phyloP scores from a whole-genome alignment of 2,329 filamentous ascomycete species.

The Aureobasidium pullulans region DNA sequence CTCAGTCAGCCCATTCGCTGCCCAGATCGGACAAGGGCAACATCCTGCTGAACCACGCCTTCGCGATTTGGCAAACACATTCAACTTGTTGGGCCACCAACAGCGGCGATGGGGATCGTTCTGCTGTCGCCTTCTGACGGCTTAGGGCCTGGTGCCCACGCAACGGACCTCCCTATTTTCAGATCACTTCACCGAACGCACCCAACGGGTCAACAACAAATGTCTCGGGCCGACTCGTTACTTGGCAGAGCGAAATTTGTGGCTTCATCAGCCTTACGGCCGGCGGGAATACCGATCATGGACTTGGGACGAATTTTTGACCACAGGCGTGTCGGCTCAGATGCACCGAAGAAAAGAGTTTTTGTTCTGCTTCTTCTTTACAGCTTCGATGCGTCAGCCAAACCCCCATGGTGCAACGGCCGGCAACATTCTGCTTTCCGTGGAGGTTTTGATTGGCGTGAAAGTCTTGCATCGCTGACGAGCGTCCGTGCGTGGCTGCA shows the following conservation, averaged over 20 bases:
- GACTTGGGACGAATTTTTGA: not conserved
- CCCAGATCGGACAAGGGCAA: not conserved
- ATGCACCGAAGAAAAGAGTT: not conserved
- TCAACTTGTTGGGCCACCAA: not conserved
- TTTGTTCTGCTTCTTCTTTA: conserved; percentile 8
- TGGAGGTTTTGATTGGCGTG: conserved; percentile 1
- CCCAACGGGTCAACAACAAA: conserved; percentile 4
- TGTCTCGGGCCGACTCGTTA: conserved; percentile 2
- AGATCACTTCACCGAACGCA: not conserved
- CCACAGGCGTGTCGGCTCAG: not conserved
- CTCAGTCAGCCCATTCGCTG: conserved; percentile 1
- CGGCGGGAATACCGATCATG: not conserved
- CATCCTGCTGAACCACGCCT: conserved; percentile 2
- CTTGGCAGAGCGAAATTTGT: conserved; percentile 3
- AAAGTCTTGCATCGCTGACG: not conserved
- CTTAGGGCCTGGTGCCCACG: not conserved
- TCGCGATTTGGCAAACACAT: not conserved
- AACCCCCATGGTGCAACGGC: not conserved
- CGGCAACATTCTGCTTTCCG: not conserved
- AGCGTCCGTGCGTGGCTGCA: not conserved
- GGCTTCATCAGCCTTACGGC: conserved; percentile 2
- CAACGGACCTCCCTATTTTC: conserved; percentile 1
- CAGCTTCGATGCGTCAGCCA: conserved; percentile 13
- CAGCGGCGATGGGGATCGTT: not conserved
- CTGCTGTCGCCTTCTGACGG: not conserved